Evolutionary conservation across 2,329 filamentous ascomycete genomes (phyloP).

Genomic region (Pseudocercospora fuligena): DNA sequence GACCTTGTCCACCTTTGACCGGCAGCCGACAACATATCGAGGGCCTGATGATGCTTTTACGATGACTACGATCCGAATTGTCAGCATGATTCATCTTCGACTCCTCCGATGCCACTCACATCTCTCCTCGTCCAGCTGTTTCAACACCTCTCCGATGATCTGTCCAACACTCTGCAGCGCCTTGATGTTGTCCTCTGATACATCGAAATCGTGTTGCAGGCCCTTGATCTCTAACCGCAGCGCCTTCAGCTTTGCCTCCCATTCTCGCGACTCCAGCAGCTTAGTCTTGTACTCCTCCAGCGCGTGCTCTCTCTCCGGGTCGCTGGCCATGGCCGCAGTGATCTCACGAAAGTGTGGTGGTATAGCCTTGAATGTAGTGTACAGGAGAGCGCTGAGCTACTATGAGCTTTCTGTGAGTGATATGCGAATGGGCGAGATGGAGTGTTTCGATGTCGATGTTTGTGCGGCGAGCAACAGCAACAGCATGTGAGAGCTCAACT

Average conservation of each 20-base stretch:
- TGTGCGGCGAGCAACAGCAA: constrained; percentile 14
- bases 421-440: neutral
- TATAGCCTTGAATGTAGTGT: neutral
- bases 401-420: neutral
- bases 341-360: constrained; percentile 2
- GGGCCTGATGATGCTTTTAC: constrained; percentile 98
- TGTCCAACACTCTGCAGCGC: constrained; percentile 97
- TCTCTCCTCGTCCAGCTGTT: constrained; percentile 98
- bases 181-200: constrained; percentile 99
- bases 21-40: constrained; percentile 96
- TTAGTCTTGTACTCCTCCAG: constrained; percentile 59
- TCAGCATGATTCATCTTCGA: constrained; percentile 16
- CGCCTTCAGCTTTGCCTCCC: constrained; percentile 96
- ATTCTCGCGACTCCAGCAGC: constrained; percentile 90
- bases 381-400: neutral
- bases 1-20: constrained; percentile 95
- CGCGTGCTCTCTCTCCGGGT: constrained; percentile 58
- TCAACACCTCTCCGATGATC: constrained; percentile 98
- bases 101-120: constrained; percentile 64
- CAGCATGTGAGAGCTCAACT: neutral
- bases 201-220: constrained; percentile 90
- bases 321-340: constrained; percentile 36
- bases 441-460: constrained; percentile 17
- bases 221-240: constrained; percentile 95
- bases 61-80: constrained; percentile 68